Evolutionary conservation across 1,284 basidiomycete species (phyloP), one percentile per base, ranked within the genome.

Genomic region (Coniferiporia sulphurascens): DNA sequence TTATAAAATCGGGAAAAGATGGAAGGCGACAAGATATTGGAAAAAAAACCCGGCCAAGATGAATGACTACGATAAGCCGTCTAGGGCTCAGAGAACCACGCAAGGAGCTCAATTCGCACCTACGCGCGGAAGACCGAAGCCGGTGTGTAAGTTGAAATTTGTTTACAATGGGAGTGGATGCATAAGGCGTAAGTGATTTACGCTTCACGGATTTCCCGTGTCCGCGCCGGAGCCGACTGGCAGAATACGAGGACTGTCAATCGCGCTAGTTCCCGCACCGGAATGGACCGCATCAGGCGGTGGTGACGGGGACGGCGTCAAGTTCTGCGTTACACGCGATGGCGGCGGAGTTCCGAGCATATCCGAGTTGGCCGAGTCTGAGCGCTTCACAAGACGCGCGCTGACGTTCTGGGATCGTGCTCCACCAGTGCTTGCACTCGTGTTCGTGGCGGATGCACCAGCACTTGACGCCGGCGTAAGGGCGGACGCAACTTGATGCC

Each of bases 361-460:
- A 22, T 55, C 53, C 44, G 53, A 55, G 44, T 45, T 46, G 21
- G 46, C 43, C 44, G 53, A 55, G 43, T 55, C 43, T 6, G 53
- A 55, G 21, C 53, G 53, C 32, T 46, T 55, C 22, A 34, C 22
- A 27, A 55, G 53, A 17, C 53, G 53, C 22, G 53, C 43, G 12
- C 41, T 8, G 19, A 46, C 10, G 5, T 10, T n/a, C 44, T 55
- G 53, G 35, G 44, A 22, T 5, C 27, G 27, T 5, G 27, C 27
- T 27, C 27, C 27, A 27, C 27, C 27, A 27, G 27, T 27, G 27
- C 27, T 27, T 13, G 53, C 45, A n/a, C 53, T 41, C 12, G 53
- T 48, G 35, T 55, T 44, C 27, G 41, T 44, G 38, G 36, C 36
- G n/a, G 17, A 22, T 22, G 52, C 21, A 10, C 52, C 52, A 19